phyloP scores from a whole-genome alignment of 345 rosid species.

The Lumnitzera racemosa region DNA sequence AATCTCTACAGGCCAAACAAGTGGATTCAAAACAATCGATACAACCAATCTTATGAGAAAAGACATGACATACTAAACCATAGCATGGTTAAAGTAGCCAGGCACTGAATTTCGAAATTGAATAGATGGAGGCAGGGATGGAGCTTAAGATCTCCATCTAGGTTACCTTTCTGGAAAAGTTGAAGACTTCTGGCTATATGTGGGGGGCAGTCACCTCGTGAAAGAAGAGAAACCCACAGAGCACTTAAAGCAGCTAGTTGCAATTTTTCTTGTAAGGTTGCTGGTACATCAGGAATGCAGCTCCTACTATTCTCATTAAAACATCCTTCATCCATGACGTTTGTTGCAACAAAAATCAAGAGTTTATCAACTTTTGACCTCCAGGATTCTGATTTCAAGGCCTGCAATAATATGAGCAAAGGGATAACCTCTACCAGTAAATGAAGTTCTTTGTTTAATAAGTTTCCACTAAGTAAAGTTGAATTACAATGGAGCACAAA shows the following conservation, averaged over 20 bases:
- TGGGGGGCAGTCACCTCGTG: conserved; percentile 51
- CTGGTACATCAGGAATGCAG: conserved; percentile 25
- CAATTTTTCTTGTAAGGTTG: conserved; percentile 34
- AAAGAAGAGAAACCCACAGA: conserved; percentile 66
- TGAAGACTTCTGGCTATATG: conserved; percentile 58
- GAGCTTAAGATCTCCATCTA: neutral
- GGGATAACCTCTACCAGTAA: neutral
- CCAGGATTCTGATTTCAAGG: conserved; percentile 59
- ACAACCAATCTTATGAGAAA: too few relatives aligned
- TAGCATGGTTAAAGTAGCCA: neutral
- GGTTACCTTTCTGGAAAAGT: conserved; percentile 70
- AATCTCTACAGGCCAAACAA: too few relatives aligned
- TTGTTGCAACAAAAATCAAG: conserved; percentile 45
- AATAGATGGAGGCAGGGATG: neutral
- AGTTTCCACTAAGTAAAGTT: neutral
- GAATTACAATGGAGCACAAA: neutral
- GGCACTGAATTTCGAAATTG: neutral
- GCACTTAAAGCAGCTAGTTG: conserved; percentile 71
- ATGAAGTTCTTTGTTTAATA: too few relatives aligned
- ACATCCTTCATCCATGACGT: conserved; percentile 52
- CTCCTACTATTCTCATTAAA: conserved; percentile 29
- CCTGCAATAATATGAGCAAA: conserved; percentile 9
- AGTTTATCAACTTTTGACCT: conserved; percentile 52
- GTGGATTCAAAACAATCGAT: too few relatives aligned
- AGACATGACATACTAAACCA: too few relatives aligned